These are phyloP conservation scores for Musa schizocarpa DNA, from an alignment of 176 grass and related monocot genomes.

Conservation along the genomic window DNA sequence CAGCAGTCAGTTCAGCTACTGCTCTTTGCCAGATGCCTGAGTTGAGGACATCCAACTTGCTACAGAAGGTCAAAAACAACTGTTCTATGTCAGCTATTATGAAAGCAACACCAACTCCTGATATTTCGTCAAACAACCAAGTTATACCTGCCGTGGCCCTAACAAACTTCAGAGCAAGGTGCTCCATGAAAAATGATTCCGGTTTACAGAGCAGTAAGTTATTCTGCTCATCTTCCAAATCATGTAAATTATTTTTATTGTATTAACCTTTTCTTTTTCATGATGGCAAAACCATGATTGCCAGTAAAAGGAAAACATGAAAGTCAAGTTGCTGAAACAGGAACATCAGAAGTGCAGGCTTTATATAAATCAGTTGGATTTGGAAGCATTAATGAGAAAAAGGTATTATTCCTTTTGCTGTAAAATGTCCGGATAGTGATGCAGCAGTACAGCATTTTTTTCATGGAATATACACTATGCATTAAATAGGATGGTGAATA, in stretches of 20 bases:
- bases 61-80: not conserved
- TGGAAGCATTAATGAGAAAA: not conserved
- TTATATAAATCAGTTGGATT: not conserved
- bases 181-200: constrained; percentile 9
- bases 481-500: not conserved
- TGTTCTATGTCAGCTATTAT: constrained; percentile 16
- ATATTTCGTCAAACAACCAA: constrained; percentile 32
- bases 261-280: not conserved
- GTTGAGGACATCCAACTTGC: not conserved
- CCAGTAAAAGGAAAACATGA: constrained; percentile 11
- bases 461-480: not conserved
- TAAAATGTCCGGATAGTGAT: not conserved
- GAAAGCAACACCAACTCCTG: constrained; percentile 21
- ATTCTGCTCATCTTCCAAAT: not conserved
- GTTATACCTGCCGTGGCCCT: constrained; percentile 18
- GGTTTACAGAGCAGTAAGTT: constrained; percentile 26
- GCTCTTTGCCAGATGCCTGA: constrained; percentile 28
- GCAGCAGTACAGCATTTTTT: not conserved
- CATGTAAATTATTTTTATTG: not conserved
- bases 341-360: not conserved
- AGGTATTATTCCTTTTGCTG: not conserved
- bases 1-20: constrained; percentile 33
- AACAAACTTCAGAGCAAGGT: constrained; percentile 8
- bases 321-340: not conserved
- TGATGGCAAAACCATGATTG: not conserved